Percentiles rank a stretch among this genome's conserved stretches.
phyloP scores from a whole-genome alignment of 805 yeast genomes.

The Sungouiella blattae region DNA sequence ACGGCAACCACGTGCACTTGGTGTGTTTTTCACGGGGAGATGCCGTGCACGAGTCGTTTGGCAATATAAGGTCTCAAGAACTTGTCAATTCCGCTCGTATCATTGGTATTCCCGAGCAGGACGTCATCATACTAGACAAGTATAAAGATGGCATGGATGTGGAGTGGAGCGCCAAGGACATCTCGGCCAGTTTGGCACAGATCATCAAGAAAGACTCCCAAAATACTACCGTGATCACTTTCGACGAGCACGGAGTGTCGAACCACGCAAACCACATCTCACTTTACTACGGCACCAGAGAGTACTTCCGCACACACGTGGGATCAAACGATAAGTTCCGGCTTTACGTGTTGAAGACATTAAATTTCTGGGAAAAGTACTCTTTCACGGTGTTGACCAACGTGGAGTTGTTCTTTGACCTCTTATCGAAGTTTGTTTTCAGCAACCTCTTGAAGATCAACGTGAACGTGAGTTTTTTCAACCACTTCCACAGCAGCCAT shows the following conservation, averaged over 20 bases:
- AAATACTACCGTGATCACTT: conserved; percentile 55
- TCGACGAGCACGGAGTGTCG: conserved; percentile 81
- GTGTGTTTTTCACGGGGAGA: conserved; percentile 78
- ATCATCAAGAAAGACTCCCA: conserved; percentile 19
- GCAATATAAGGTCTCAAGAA: conserved; percentile 60
- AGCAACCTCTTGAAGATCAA: conserved; percentile 30
- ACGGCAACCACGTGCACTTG: conserved; percentile 51
- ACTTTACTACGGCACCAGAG: conserved; percentile 47
- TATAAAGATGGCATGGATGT: conserved; percentile 63
- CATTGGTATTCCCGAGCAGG: conserved; percentile 44
- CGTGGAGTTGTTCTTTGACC: conserved; percentile 36
- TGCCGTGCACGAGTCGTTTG: conserved; percentile 60
- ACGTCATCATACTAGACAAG: conserved; percentile 44
- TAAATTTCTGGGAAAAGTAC: conserved; percentile 46
- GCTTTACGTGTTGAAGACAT: conserved; percentile 32
- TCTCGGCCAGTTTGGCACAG: conserved; percentile 35
- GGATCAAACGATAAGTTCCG: conserved; percentile 5
- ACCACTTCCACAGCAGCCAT: conserved; percentile 12
- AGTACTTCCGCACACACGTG: conserved; percentile 22
- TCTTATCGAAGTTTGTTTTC: conserved; percentile 30
- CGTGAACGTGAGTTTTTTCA: conserved; percentile 37
- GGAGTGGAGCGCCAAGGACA: conserved; percentile 54
- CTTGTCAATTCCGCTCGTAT: conserved; percentile 50
- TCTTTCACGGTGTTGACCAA: conserved; percentile 44
- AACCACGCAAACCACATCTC: conserved; percentile 84